These are phyloP conservation scores for Abortiporus biennis DNA, from an alignment of 1,284 basidiomycete species.

Conservation along the genomic window DNA sequence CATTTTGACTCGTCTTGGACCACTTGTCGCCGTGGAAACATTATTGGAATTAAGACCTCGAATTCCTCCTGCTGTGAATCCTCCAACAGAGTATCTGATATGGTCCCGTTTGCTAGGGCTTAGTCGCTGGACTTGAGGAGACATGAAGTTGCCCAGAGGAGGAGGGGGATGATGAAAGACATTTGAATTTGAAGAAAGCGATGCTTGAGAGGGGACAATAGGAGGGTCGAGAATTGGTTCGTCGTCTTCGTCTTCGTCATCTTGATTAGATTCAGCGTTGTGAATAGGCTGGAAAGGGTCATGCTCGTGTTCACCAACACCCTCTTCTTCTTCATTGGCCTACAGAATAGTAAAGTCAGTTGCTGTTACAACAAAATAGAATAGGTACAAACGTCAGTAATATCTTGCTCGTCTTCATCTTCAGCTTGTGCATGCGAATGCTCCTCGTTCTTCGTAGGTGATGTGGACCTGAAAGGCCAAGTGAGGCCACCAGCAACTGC, in stretches of 20 bases:
- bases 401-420: constrained; percentile 13
- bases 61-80: constrained; percentile 11
- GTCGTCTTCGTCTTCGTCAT: constrained; percentile 6
- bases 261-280: not conserved
- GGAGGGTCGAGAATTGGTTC: constrained; percentile 4
- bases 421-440: constrained; percentile 14
- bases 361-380: not conserved
- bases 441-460: constrained; percentile 15
- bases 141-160: constrained; percentile 43
- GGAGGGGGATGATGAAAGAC: constrained; percentile 9
- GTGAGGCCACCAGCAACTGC: constrained; percentile 24
- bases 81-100: constrained; percentile 22
- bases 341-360: not conserved
- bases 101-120: constrained; percentile 6
- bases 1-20: constrained; percentile 39
- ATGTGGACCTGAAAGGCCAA: constrained; percentile 30
- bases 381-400: constrained; percentile 11
- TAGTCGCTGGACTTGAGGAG: constrained; percentile 33
- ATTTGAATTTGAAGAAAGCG: constrained; percentile 6
- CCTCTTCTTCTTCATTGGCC: not conserved
- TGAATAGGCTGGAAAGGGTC: not conserved
- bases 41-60: constrained; percentile 13
- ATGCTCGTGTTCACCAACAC: constrained; percentile 5
- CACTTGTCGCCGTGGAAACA: constrained; percentile 22
- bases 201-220: constrained; percentile 10